Base-by-base conservation (phyloP, 139 green algal genomes). In the Parachlorella kessleri region DNA sequence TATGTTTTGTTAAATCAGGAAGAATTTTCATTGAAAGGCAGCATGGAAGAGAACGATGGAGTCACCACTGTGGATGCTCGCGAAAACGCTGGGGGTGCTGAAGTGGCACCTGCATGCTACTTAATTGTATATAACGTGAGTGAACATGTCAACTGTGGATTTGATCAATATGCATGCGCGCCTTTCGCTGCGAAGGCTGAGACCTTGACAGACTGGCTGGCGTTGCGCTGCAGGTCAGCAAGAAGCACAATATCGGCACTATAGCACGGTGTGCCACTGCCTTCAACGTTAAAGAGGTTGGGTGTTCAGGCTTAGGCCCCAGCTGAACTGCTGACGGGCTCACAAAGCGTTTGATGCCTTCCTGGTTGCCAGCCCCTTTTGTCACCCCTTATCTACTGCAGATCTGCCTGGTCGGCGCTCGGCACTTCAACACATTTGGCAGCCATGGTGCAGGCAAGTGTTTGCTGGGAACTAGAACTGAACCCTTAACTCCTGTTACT, bases 361-460 rank as follows among this genome's bases (percentile, higher is more conserved):
- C 42, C 55, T 32, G 21, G 37, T n/a, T 24, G 48, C 40, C 42
- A 32, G 24, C 8, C 39, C 55, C 8, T 28, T n/a, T 30, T 37
- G 59, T n/a, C 3, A 28, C 9, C 8, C 9, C 59, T 37, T 28
- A 4, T 10, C 63, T 59, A 14, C 21, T 59, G 55, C 85, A 96
- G 91, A 74, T 94, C 2, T 96, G 94, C 80, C 77, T 99, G 3
- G 92, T 98, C 2, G 96, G 96, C 2, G 92, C 83, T 1, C 79
- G 90, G 0, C 75, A 93, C 18, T 98, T 94, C 90, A 96, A 96
- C 76, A 92, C 90, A 1, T 99, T 99, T 83, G 96, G 95, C 0
- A 89, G 80, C 10, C 96, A 99, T 72, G 96, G 96, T 18, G 79
- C 92, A 6, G 72, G 75, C 40, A 59, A 18, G 48, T 59, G 48